These are phyloP conservation scores for Alternaria ventricosa DNA, from an alignment of 2,329 filamentous ascomycete species.

Conservation along the genomic window DNA sequence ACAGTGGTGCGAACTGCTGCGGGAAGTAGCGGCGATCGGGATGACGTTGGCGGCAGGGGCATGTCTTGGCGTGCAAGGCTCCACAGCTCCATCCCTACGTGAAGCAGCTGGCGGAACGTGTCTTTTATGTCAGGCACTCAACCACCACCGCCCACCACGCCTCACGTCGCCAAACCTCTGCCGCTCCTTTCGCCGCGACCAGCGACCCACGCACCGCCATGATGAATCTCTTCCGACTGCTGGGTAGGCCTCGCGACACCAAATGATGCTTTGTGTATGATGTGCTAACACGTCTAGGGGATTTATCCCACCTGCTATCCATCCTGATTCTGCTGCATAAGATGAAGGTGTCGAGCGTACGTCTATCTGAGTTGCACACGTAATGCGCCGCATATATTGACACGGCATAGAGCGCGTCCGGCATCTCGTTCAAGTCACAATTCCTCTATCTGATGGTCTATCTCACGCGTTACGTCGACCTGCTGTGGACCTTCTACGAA, in stretches of 20 bases:
- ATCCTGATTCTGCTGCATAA: slow-evolving; percentile 96
- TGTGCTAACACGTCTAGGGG: slow-evolving; percentile 64
- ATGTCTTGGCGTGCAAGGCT: slow-evolving; percentile 42
- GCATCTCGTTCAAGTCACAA: slow-evolving; percentile 99
- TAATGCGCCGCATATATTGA: slow-evolving; percentile 6
- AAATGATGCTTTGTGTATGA: background rate
- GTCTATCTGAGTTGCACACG: slow-evolving; percentile 36
- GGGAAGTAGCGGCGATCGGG: slow-evolving; percentile 20
- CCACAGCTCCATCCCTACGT: slow-evolving; percentile 26
- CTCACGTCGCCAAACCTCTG: slow-evolving; percentile 20
- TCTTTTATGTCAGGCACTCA: slow-evolving; percentile 38
- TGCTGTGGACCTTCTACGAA: slow-evolving; percentile 82
- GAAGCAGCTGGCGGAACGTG: slow-evolving; percentile 43
- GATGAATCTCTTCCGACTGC: slow-evolving; percentile 75
- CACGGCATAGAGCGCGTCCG: slow-evolving; percentile 80
- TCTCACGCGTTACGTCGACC: slow-evolving; percentile 86
- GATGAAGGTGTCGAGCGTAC: slow-evolving; percentile 86
- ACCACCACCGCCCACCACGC: slow-evolving; percentile 16
- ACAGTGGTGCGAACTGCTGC: slow-evolving; percentile 4
- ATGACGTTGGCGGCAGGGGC: slow-evolving; percentile 29
- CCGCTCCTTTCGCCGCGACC: slow-evolving; percentile 20
- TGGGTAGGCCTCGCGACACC: slow-evolving; percentile 56
- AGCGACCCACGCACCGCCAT: slow-evolving; percentile 41
- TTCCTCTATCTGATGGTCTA: slow-evolving; percentile 94
- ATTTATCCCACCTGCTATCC: slow-evolving; percentile 93